A percentile compares a stretch with the other conserved stretches of the same genome.
These are phyloP conservation scores for Lactarius pseudohatsudake DNA, from an alignment of 768 basidiomycete species.

Conservation along the genomic window DNA sequence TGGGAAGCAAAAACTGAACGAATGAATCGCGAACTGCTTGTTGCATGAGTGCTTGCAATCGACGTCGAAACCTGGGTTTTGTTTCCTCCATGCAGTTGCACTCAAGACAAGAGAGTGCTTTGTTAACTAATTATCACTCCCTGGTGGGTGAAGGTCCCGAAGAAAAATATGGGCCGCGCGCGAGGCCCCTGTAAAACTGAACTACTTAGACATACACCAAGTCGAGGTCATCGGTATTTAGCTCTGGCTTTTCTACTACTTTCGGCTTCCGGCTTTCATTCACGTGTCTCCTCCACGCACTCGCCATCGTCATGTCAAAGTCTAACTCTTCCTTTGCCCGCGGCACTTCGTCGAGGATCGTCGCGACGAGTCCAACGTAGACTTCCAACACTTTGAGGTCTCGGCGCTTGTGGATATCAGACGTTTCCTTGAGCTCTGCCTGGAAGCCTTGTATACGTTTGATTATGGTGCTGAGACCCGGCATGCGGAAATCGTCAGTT, in stretches of 20 bases:
- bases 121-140: neutral
- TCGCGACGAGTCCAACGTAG: neutral
- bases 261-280: constrained; percentile 11
- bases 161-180: neutral
- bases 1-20: neutral
- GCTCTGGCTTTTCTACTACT: constrained; percentile 16
- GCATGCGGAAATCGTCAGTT: neutral
- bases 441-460: constrained; percentile 12
- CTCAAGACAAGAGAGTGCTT: neutral
- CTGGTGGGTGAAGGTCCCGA: neutral
- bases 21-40: neutral
- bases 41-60: too few species aligned
- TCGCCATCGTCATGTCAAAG: constrained; percentile 13
- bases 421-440: constrained; percentile 3
- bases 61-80: too few species aligned
- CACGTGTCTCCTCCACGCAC: constrained; percentile 13
- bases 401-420: constrained; percentile 8
- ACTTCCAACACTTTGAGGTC: constrained; percentile 9
- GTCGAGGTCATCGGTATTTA: constrained; percentile 20
- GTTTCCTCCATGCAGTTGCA: neutral
- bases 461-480: neutral
- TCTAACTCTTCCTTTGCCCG: constrained; percentile 14
- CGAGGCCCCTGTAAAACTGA: neutral
- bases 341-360: constrained; percentile 7
- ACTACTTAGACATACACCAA: neutral